Base-by-base conservation (phyloP, 2,329 filamentous ascomycete species). In the Drechslera avenae region DNA sequence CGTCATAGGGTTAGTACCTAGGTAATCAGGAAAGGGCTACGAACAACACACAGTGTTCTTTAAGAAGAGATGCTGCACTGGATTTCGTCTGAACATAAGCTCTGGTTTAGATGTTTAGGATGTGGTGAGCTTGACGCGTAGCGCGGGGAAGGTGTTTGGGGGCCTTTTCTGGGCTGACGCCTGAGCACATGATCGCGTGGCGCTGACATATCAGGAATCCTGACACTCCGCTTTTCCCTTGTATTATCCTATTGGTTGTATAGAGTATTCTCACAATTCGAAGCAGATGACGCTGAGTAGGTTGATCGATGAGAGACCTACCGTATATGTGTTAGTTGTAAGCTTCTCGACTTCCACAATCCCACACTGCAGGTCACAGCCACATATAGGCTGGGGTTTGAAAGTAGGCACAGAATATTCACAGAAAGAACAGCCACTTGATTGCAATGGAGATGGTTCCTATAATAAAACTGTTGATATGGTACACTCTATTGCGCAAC, bases 1-100 rank as follows among this genome's bases (percentile, higher is more conserved):
- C 63, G 62, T 66, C 63, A 64, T 46, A 26, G 33, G 50, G 46
- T 57, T 26, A 46, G 45, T 17, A 34, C 36, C 0, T 30, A 19
- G 69, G 79, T 62, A 57, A 92, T 92, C 9, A 21, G 4, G 4
- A 33, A 13, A 32, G 21, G 13, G 23, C 5, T 37, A 8, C 19
- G n/a, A 41, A 13, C 28, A 9, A 37, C 52, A 10, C 54, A 59
- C 56, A 41, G 6, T 54, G 2, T 17, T 30, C 16, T 37, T 52
- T 13, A 32, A 28, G 9, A 28, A 9, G 10, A 2, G 2, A 13
- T 12, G 26, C 8, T 28, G 26, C 26, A 13, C 1, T 4, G 12
- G 9, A 12, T 28, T 28, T 12, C 26, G 26, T 28, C 2, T 28
- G 9, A 28, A 13, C 26, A 28, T 28, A 10, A 13, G 26, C 10